phyloP scores from a whole-genome alignment of 2,329 filamentous ascomycete species.

The Xylaria sp. region DNA sequence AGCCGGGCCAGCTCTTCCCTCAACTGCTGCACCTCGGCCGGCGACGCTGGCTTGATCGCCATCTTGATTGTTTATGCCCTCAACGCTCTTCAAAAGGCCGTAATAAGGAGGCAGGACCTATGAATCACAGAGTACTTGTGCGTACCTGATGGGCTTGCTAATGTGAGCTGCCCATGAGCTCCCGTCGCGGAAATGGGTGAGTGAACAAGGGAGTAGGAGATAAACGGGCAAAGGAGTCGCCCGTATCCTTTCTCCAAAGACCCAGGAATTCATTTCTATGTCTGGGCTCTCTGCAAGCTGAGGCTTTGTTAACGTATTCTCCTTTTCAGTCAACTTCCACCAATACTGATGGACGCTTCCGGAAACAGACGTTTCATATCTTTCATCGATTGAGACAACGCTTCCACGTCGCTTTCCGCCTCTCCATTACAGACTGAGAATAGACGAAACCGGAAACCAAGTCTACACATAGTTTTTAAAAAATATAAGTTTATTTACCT shows the following conservation, averaged over 20 bases:
- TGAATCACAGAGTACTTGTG: not conserved
- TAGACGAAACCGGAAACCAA: conserved; percentile 16
- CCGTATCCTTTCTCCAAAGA: not conserved
- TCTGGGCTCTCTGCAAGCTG: not conserved
- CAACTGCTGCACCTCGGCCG: not conserved
- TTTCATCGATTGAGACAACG: conserved; percentile 16
- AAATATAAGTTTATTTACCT: too few relatives aligned
- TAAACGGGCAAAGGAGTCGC: not conserved
- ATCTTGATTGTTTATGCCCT: conserved; percentile 9
- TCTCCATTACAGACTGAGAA: not conserved
- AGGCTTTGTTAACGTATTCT: conserved; percentile 24
- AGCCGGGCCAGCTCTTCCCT: conserved; percentile 13
- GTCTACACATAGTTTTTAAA: too few relatives aligned
- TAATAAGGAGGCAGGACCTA: not conserved
- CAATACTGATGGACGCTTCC: conserved; percentile 14
- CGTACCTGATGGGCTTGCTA: not conserved
- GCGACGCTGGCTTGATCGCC: not conserved
- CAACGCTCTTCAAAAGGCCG: not conserved
- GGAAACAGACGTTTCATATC: conserved; percentile 8
- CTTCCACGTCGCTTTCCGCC: not conserved
- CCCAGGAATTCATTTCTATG: conserved; percentile 11
- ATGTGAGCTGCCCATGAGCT: not conserved
- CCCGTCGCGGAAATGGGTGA: not conserved
- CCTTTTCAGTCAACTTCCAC: conserved; percentile 1
- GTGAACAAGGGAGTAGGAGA: conserved; percentile 13